These are phyloP conservation scores for Candida easanensis DNA, from an alignment of 805 yeast species.

Conservation along the genomic window DNA sequence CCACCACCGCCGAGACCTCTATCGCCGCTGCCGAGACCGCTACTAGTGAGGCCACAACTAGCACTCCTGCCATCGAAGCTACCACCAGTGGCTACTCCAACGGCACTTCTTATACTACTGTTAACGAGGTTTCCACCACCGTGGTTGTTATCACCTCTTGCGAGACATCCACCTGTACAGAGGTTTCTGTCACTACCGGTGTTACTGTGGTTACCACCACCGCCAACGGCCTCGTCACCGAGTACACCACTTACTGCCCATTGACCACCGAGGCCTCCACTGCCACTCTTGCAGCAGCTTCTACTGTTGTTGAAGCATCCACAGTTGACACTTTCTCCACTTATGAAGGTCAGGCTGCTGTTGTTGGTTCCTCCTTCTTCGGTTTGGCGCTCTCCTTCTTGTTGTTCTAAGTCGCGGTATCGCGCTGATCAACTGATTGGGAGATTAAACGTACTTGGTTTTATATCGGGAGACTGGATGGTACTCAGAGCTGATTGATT, in stretches of 20 bases:
- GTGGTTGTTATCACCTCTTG: conserved; percentile 16
- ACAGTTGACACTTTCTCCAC: conserved; percentile 5
- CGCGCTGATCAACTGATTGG: too few relatives aligned
- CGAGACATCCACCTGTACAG: conserved; percentile 5
- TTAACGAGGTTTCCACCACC: conserved; percentile 7
- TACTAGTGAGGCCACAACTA: background rate
- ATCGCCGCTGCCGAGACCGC: conserved; percentile 1
- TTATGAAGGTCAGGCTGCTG: conserved; percentile 19
- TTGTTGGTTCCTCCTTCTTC: conserved; percentile 3
- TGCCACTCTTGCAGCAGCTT: conserved; percentile 2
- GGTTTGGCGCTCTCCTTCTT: conserved; percentile 1
- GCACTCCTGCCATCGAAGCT: too few relatives aligned
- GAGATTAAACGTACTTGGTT: too few relatives aligned
- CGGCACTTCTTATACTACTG: conserved; percentile 22
- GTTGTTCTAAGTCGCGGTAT: background rate
- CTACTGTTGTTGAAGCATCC: conserved; percentile 2
- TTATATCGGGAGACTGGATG: too few relatives aligned
- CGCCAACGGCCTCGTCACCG: conserved; percentile 31
- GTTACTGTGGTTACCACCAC: conserved; percentile 16
- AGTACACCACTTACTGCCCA: conserved; percentile 30
- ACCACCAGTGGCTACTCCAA: conserved; percentile 14
- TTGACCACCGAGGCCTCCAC: conserved; percentile 8
- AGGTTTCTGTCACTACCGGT: conserved; percentile 13
- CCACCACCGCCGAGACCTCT: conserved; percentile 3
- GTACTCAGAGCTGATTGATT: too few relatives aligned